Base-by-base conservation (phyloP, 148 eudicot species). In the Silene uniflora region DNA sequence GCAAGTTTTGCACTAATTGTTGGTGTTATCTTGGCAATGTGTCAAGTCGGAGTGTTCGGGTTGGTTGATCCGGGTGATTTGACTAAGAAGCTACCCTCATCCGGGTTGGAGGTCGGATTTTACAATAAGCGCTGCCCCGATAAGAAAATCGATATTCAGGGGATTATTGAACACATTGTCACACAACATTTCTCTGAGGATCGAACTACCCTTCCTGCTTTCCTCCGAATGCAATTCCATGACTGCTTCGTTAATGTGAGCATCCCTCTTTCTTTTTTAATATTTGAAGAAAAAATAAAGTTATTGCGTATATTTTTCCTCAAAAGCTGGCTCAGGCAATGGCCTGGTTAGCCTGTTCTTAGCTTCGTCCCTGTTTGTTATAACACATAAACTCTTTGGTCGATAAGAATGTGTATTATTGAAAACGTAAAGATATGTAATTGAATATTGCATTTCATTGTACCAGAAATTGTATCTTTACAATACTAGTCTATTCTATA, bases 221-320 rank as follows among this genome's bases (percentile, higher is more conserved):
- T 72, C 3, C 32, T 78, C 12, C 71, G 76, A 0, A 11, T 78
- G 85, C 86, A 87, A 35, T 85, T 85, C 72, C 90, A 89, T 67
- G 91, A 86, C 27, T 86, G 87, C 70, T 85, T 88, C 74, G 88
- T 85, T 44, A 78, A 68, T 23, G 90, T 88, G 74, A 70, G 84
- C 44, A 12, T 1, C n/a, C 25, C 23, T 4, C 21, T 6, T 35
- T 2, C 5, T 16, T 5, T n/a, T n/a, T n/a, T n/a, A n/a, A n/a
- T n/a, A n/a, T n/a, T n/a, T n/a, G n/a, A n/a, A n/a, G n/a, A n/a
- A n/a, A n/a, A n/a, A n/a, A n/a, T n/a, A n/a, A n/a, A n/a, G n/a
- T n/a, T n/a, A n/a, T n/a, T n/a, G n/a, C n/a, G n/a, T n/a, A n/a
- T n/a, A n/a, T n/a, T n/a, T n/a, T n/a, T n/a, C n/a, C n/a, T n/a